These are phyloP conservation scores for Ensete ventricosum DNA, from an alignment of 176 grass and related monocot species.

Conservation along the genomic window DNA sequence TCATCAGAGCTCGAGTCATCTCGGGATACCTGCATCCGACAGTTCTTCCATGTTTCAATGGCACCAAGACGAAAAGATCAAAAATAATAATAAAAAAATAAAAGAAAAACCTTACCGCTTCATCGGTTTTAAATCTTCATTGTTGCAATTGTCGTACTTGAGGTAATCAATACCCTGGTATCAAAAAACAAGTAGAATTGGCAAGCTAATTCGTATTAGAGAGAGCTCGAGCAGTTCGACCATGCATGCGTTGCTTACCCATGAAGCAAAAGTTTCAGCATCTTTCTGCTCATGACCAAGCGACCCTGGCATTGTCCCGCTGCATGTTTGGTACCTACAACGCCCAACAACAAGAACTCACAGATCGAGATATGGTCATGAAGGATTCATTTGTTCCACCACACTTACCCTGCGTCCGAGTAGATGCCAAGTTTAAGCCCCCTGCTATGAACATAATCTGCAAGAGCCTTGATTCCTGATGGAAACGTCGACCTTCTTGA, in stretches of 20 bases:
- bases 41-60: neutral
- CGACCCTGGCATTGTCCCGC: conserved; percentile 62
- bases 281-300: conserved; percentile 71
- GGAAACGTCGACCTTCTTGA: conserved; percentile 58
- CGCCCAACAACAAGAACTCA: no score
- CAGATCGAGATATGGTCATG: no score
- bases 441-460: conserved; percentile 78
- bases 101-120: conserved; percentile 31
- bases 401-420: conserved; percentile 73
- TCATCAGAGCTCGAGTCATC: conserved; percentile 78
- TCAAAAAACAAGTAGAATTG: neutral
- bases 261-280: conserved; percentile 67
- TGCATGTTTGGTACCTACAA: conserved; percentile 58
- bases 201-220: no score
- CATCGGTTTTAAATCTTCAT: conserved; percentile 57
- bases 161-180: conserved; percentile 79
- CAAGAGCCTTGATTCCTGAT: conserved; percentile 67
- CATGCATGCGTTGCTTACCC: conserved; percentile 35
- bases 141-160: conserved; percentile 96
- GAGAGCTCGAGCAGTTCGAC: no score
- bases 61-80: neutral
- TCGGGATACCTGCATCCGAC: conserved; percentile 47
- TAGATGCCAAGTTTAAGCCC: conserved; percentile 92
- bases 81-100: neutral
- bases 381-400: neutral